phyloP scores from a whole-genome alignment of 2,329 filamentous ascomycete species.

The Verticillium tricorpus region DNA sequence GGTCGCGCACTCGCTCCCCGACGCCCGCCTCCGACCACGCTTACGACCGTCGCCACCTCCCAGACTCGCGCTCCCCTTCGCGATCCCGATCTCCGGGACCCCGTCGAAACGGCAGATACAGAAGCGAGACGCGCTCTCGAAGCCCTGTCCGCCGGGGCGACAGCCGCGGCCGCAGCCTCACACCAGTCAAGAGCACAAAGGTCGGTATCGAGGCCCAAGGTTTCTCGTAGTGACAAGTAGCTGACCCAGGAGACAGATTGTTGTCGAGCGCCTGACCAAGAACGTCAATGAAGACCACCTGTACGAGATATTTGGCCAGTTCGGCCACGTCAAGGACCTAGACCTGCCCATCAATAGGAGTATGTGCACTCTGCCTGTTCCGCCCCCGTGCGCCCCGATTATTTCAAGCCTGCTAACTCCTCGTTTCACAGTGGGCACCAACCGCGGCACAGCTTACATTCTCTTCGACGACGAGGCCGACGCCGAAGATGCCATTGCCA shows the following conservation, averaged over 20 bases:
- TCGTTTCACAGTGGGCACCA: conserved; percentile 64
- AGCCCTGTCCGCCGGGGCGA: conserved; percentile 22
- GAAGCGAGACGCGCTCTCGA: conserved; percentile 18
- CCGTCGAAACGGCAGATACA: conserved; percentile 20
- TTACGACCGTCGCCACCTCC: conserved; percentile 25
- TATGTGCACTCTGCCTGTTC: neutral
- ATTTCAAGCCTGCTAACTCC: conserved; percentile 6
- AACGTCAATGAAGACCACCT: conserved; percentile 89
- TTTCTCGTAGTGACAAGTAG: neutral
- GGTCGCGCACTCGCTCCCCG: conserved; percentile 25
- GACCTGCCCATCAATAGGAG: conserved; percentile 84
- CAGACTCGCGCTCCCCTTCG: conserved; percentile 24
- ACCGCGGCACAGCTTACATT: conserved; percentile 91
- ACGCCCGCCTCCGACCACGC: conserved; percentile 28
- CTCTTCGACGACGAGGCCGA: conserved; percentile 72
- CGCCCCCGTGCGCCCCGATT: no score
- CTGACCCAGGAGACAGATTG: conserved; percentile 58
- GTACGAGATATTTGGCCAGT: conserved; percentile 85
- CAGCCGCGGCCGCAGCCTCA: conserved; percentile 30
- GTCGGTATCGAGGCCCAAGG: conserved; percentile 7
- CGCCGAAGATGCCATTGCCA: conserved; percentile 83
- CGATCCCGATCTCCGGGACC: conserved; percentile 31
- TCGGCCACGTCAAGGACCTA: conserved; percentile 79
- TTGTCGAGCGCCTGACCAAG: conserved; percentile 92
- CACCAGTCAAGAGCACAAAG: conserved; percentile 16